Percentiles rank a stretch among this genome's conserved stretches.
phyloP scores from a whole-genome alignment of 2,329 filamentous ascomycete genomes.

The Fusarium verrucosum region DNA sequence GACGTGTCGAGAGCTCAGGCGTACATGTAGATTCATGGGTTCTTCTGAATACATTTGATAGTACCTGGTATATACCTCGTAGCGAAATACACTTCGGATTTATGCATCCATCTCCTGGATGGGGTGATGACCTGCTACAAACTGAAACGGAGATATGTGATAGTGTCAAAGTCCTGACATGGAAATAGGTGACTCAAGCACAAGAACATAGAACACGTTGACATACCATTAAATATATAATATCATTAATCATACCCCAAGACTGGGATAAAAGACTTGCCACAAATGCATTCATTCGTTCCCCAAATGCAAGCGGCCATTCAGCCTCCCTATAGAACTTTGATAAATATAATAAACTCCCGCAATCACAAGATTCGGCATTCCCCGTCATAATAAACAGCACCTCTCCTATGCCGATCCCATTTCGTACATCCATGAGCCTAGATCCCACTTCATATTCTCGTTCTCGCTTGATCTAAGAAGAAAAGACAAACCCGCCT shows the following conservation, averaged over 20 bases:
- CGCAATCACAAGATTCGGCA: neutral
- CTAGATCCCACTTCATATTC: constrained; percentile 16
- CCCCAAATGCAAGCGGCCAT: neutral
- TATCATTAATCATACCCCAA: neutral
- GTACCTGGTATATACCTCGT: neutral
- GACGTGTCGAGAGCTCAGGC: neutral
- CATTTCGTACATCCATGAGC: constrained; percentile 29
- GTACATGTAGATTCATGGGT: neutral
- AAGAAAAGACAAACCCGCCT: constrained; percentile 18
- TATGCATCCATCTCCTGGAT: neutral
- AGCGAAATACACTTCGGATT: neutral
- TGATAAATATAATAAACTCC: neutral
- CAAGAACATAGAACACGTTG: neutral
- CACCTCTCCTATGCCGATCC: constrained; percentile 1
- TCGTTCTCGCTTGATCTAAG: constrained; percentile 23
- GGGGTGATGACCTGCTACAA: neutral
- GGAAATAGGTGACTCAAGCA: neutral
- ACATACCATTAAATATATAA: neutral
- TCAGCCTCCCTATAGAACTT: neutral
- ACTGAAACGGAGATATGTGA: neutral
- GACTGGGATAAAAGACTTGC: neutral
- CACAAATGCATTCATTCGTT: neutral
- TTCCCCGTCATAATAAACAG: neutral
- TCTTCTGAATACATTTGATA: neutral
- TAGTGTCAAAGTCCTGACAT: neutral